Base-by-base conservation (phyloP, 2,329 filamentous ascomycete genomes). In the Cordyceps javanica region DNA sequence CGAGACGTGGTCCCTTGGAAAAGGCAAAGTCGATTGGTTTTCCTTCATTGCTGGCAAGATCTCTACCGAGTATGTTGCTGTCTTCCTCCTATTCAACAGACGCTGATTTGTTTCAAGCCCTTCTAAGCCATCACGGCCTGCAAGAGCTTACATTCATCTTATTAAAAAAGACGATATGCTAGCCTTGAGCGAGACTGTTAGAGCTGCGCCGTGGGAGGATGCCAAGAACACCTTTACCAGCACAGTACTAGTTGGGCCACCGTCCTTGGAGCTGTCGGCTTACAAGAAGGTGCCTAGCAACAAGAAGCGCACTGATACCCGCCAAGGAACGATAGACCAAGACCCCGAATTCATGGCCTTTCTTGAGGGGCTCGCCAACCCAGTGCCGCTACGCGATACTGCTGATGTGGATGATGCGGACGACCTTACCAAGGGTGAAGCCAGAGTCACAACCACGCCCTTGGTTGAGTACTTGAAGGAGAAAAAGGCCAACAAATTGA, bases 311-410 rank as follows among this genome's bases (percentile, higher is more conserved):
- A 83, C 85, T 55, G 94, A 99, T 75, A 85, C 86, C 55, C 86
- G 92, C 14, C 90, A 96, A 70, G 94, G 93, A 55, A 96, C 91
- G 3, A 97, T 99, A 63, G 94, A 99, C 66, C 91, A 96, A 69
- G 94, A 99, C 67, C 86, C 90, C 0, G 94, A 97, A 65, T 99
- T 97, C 66, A 95, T 97, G 77, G 85, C 87, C 26, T 99, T 97
- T 69, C 80, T 99, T 8, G 89, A 95, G 70, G 88, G 83, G 55
- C 80, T 97, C 48, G 95, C 92, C 1, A 91, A 95, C 64, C 82
- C 82, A 2, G 71, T 72, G 9, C 73, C 75, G 1, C 66, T 74
- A 5, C 82, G 78, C 53, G 79, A 73, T 30, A 63, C 62, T n/a
- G 54, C 63, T 7, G 72, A 83, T n/a, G 65, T 69, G 11, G 75